Base-by-base conservation (phyloP, 352 stramenopile genomes). In the Thalassiosira mediterranea region DNA sequence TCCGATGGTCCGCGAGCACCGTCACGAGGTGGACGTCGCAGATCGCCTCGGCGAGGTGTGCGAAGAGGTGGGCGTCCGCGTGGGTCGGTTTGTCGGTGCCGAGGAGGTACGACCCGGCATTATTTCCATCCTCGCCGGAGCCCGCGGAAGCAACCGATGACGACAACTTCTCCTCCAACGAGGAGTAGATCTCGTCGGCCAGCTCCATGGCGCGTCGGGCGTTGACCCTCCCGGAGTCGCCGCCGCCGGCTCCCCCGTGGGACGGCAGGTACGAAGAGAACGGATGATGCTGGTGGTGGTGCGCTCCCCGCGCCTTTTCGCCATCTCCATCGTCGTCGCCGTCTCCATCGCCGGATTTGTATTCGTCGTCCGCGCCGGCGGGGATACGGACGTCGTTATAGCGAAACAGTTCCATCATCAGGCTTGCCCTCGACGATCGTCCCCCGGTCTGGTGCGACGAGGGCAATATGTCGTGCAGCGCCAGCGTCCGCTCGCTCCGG, bases 11-110 rank as follows among this genome's bases (percentile, higher is more conserved):
- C 8, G 81, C 49, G 46, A 92, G 64, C 13, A 90, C 44, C 11
- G 79, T 59, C 1, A 91, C 77, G 21, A 92, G 68, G 66, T 92
- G 72, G 4, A 90, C 72, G 71, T 92, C 74, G 57, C 68, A 81
- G 1, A 90, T 54, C 13, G 86, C 86, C 26, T 90, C 76, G 4
- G 79, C 74, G 13, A 92, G 63, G 72, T 90, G 83, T 21, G 72
- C 76, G 80, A 87, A 92, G 0, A 92, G 28, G 0, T 85, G 34
- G 8, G 71, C 72, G 73, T 92, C 83, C 15, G 86, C 28, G 52
- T 60, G 58, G 10, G 56, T 76, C 10, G 65, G 70, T 17, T 65
- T 53, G 1, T 56, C 23, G 3, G 70, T 81, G 53, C 70, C 59
- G 49, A 83, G 64, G 38, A 80, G 70, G 29, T 66, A 72, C 7